Evolutionary conservation across 805 yeast species (phyloP).

Genomic region (Ogataea dorogensis): DNA sequence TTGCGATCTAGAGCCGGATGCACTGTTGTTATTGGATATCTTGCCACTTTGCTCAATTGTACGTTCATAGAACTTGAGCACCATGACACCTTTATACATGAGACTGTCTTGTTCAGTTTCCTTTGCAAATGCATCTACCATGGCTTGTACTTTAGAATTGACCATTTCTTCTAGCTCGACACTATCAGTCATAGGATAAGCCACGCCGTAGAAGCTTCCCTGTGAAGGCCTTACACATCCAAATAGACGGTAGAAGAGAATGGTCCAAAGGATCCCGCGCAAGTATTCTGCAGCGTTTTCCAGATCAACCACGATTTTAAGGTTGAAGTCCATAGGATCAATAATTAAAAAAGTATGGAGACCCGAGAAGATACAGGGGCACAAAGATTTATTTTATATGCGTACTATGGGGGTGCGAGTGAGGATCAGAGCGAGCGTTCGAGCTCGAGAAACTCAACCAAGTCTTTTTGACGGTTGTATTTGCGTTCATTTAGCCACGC

Average conservation of each 20-base stretch:
- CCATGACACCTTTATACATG: conserved; percentile 33
- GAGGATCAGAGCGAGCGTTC: conserved; percentile 17
- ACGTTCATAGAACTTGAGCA: conserved; percentile 30
- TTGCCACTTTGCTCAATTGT: conserved; percentile 33
- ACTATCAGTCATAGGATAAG: conserved; percentile 51
- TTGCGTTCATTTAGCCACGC: conserved; percentile 22
- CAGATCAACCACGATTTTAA: conserved; percentile 50
- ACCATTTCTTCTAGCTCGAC: conserved; percentile 48
- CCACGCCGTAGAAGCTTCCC: conserved; percentile 52
- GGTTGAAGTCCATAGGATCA: conserved; percentile 28
- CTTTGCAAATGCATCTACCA: conserved; percentile 28
- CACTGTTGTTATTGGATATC: conserved; percentile 5
- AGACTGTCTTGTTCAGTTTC: conserved; percentile 5
- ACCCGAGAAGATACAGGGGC: background rate
- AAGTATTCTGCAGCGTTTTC: conserved; percentile 54
- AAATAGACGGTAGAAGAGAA: conserved; percentile 66
- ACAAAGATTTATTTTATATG: background rate
- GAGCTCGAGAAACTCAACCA: conserved; percentile 23
- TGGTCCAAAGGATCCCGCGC: conserved; percentile 61
- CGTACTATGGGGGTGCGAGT: background rate
- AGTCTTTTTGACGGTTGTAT: conserved; percentile 13
- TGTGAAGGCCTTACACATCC: conserved; percentile 60
- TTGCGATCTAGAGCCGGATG: conserved; percentile 13
- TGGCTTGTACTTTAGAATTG: conserved; percentile 34
- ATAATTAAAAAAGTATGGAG: conserved; percentile 4